These are phyloP conservation scores for Croton laevigatus DNA, from an alignment of 441 rosid genomes.

Conservation along the genomic window DNA sequence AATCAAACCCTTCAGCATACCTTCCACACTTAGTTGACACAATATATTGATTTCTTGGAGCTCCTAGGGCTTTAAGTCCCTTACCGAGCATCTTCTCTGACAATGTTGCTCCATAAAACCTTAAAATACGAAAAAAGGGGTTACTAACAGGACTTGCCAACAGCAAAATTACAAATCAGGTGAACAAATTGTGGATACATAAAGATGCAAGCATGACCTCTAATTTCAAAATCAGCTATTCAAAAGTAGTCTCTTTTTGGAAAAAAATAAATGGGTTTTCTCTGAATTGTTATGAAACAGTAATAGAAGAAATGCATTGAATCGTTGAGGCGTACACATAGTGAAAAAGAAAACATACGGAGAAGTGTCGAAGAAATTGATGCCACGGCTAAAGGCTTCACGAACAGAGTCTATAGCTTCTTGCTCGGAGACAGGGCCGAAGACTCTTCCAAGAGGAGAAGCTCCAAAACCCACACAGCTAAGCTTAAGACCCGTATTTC, in stretches of 20 bases:
- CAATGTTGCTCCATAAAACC: constrained; percentile 86
- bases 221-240: neutral
- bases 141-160: neutral
- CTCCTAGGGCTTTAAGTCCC: constrained; percentile 74
- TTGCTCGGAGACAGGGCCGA: constrained; percentile 70
- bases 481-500: constrained; percentile 68
- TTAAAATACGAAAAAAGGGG: constrained; percentile 18
- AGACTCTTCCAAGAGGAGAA: constrained; percentile 78
- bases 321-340: neutral
- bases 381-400: constrained; percentile 72
- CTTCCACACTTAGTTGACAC: constrained; percentile 92
- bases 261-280: neutral
- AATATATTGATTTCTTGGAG: constrained; percentile 64
- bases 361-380: constrained; percentile 96
- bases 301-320: neutral
- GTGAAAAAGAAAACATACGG: constrained; percentile 47
- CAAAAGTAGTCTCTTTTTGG: neutral
- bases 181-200: neutral
- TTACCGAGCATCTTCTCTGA: constrained; percentile 91
- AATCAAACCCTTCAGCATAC: constrained; percentile 79
- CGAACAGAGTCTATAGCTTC: constrained; percentile 79
- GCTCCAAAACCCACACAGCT: constrained; percentile 92
- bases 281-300: neutral
- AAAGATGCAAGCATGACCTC: neutral
- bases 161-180: neutral